Percentiles rank a stretch among this genome's conserved stretches.
Evolutionary conservation across 208 protist species (phyloP).

Genomic region (Trypanosoma caninum): DNA sequence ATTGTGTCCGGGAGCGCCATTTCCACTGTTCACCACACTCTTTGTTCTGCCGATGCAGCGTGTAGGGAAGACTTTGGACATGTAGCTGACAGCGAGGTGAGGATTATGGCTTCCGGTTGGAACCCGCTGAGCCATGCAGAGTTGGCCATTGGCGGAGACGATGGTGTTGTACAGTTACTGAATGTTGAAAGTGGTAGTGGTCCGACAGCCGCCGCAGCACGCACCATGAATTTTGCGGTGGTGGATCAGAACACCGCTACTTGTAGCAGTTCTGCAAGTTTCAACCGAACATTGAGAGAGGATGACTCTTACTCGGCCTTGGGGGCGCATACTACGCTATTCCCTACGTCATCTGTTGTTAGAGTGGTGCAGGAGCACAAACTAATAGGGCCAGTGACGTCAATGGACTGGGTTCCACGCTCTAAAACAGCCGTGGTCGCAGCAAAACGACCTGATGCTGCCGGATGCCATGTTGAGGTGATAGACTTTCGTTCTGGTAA

Average conservation of each 20-base stretch:
- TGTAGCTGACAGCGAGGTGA: not conserved
- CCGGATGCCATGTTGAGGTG: slow-evolving; percentile 56
- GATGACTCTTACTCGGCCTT: not conserved
- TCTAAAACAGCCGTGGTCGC: slow-evolving; percentile 58
- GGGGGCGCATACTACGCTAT: not conserved
- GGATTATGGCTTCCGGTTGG: slow-evolving; percentile 39
- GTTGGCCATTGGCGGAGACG: slow-evolving; percentile 56
- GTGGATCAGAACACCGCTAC: slow-evolving; percentile 8
- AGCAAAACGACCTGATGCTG: slow-evolving; percentile 35
- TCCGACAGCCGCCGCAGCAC: slow-evolving; percentile 17
- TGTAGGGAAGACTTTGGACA: too few relatives aligned
- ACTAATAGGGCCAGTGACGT: slow-evolving; percentile 51
- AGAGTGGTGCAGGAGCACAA: slow-evolving; percentile 25
- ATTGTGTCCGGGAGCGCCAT: slow-evolving; percentile 7
- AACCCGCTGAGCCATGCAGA: slow-evolving; percentile 49
- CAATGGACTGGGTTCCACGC: slow-evolving; percentile 65
- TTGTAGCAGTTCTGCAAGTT: not conserved
- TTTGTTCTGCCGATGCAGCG: too few relatives aligned
- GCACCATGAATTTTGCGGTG: slow-evolving; percentile 10
- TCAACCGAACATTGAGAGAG: not conserved
- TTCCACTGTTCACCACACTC: not conserved
- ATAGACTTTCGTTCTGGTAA: slow-evolving; percentile 66
- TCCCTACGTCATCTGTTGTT: not conserved
- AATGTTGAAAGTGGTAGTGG: slow-evolving; percentile 46
- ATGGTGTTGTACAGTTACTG: slow-evolving; percentile 59